phyloP scores from a whole-genome alignment of 23 red algal genomes.

The Gracilariopsis chorda region DNA sequence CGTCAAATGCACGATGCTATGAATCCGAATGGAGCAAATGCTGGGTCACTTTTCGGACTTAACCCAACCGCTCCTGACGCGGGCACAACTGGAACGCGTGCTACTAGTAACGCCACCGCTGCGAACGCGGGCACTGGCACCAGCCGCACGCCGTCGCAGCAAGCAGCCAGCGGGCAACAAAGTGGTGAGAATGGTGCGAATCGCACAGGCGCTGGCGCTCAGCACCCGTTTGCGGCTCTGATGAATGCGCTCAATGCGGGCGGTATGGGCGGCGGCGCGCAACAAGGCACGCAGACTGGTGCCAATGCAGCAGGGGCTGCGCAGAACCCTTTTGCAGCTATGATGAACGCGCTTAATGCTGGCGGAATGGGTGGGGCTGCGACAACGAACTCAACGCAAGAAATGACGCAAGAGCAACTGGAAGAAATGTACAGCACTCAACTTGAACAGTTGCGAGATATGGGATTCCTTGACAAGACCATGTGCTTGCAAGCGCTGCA shows the following conservation, averaged over 20 bases:
- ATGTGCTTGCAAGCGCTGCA: slow-evolving; percentile 88
- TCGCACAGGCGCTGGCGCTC: background rate
- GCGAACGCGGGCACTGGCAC: background rate
- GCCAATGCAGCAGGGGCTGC: background rate
- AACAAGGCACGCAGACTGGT: background rate
- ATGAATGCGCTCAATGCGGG: slow-evolving; percentile 44
- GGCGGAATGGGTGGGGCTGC: slow-evolving; percentile 28
- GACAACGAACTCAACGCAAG: background rate
- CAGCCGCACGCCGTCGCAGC: background rate
- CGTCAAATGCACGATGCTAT: slow-evolving; percentile 72
- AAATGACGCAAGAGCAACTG: slow-evolving; percentile 93
- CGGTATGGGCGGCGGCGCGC: background rate
- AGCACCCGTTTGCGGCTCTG: slow-evolving; percentile 26
- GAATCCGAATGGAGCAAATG: background rate
- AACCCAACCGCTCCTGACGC: background rate
- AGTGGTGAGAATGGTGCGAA: background rate
- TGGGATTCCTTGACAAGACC: slow-evolving; percentile 96
- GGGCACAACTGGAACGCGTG: background rate
- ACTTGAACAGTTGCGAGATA: slow-evolving; percentile 93
- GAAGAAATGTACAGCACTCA: slow-evolving; percentile 88
- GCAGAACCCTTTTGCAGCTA: slow-evolving; percentile 24
- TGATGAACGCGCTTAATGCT: slow-evolving; percentile 48
- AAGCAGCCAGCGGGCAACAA: background rate
- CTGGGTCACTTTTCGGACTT: slow-evolving; percentile 5
- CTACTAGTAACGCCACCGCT: background rate